Evolutionary conservation across 2,329 filamentous ascomycete species (phyloP), one percentile per base, ranked within the genome.

Genomic region (Hypoxylon rubiginosum): DNA sequence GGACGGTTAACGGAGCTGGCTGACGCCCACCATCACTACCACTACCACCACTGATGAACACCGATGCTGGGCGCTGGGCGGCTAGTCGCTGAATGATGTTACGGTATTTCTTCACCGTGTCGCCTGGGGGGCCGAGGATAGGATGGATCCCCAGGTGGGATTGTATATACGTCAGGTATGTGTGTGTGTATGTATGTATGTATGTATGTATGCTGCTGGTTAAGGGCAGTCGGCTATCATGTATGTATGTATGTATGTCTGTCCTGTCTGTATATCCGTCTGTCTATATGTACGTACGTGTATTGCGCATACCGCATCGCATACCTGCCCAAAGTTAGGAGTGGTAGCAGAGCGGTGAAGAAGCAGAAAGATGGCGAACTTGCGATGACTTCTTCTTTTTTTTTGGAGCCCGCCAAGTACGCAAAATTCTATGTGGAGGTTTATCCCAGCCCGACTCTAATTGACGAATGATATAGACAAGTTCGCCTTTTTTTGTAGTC

Each of bases 351-450:
- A 63, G 57, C 59, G 67, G 64, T 64, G 67, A 64, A 24, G 67
- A 64, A 24, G 52, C 15, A 46, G 36, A 58, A 30, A 57, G 59
- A 66, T 32, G 41, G 52, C 59, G 50, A 62, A 55, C 58, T 64
- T 66, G 60, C 58, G 64, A 67, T 61, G 53, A 51, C 67, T 59
- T 61, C 67, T 59, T 61, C 53, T 62, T 30, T 67, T 54, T 67
- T 54, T 61, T 26, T 51, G 41, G 63, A 64, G 49, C 53, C 54
- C 39, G 64, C 57, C 54, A 66, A 67, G 60, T 63, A 62, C 60
- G 53, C 54, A 62, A 56, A 46, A 59, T 64, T 62, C 51, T 64
- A 53, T 61, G 60, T 56, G 58, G 50, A n/a, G 49, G 39, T 49
- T 34, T 39, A 55, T 52, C 64, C 51, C 17, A 64, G 56, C 54